Conservation (phyloP, 2,329 filamentous ascomycete genomes). For the Fusarium continuum region DNA sequence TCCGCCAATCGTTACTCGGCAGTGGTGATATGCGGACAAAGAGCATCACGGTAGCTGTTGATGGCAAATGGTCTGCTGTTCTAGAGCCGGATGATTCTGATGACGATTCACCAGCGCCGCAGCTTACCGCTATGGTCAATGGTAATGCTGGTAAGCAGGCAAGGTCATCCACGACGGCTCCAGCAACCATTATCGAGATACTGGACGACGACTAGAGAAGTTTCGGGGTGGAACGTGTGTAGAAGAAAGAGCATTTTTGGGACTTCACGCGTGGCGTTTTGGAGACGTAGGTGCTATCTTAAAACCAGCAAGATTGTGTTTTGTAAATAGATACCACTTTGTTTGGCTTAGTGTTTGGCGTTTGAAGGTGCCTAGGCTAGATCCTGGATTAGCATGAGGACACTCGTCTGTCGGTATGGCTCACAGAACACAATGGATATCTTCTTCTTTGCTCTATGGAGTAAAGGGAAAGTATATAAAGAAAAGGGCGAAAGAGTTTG, state of each 20-base stretch:
- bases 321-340: conserved; percentile 34
- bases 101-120: conserved; percentile 34
- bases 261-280: conserved; percentile 17
- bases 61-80: conserved; percentile 49
- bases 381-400: not conserved
- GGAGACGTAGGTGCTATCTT: conserved; percentile 13
- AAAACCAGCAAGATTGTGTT: conserved; percentile 21
- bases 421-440: not conserved
- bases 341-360: conserved; percentile 21
- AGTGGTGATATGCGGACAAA: conserved; percentile 39
- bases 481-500: not conserved
- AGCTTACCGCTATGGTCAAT: not conserved
- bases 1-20: conserved; percentile 62
- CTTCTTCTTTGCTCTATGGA: not conserved
- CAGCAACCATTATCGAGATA: conserved; percentile 43
- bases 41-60: conserved; percentile 42
- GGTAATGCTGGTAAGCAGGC: conserved; percentile 6
- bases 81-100: conserved; percentile 45
- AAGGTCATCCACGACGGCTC: conserved; percentile 9
- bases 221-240: not conserved
- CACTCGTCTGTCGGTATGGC: not conserved
- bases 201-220: conserved; percentile 37
- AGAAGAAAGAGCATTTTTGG: not conserved
- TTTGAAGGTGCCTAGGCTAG: conserved; percentile 11
- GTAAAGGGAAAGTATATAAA: not conserved